Base-by-base conservation (phyloP, 2,329 filamentous ascomycete species). In the Botrytis fabae region DNA sequence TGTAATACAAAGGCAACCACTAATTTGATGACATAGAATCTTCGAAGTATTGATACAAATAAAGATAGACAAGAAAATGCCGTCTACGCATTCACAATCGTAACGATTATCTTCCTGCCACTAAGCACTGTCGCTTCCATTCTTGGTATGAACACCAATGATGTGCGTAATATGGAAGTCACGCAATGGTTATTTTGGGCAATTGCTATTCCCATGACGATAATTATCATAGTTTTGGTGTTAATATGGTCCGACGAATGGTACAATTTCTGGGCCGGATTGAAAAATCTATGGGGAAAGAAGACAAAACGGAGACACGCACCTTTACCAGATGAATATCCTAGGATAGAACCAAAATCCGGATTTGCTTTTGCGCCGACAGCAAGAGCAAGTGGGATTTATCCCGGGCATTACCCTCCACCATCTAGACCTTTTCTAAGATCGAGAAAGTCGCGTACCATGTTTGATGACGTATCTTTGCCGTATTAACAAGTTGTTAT, bases 81-180 rank as follows among this genome's bases (percentile, higher is more conserved):
- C 3, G 79, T 82, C 25, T 77, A 71, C 35, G 70, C 61, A 16
- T 81, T 82, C 74, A 82, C 81, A 6, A 80, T 81, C 35, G 79
- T 82, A 10, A 82, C 80, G 4, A 78, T 81, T 20, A 77, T 82
- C 9, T 82, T 82, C 61, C 74, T 82, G 14, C 81, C 80, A 12
- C 74, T 81, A 7, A 74, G 75, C 9, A 78, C 79, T 18, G 79
- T 81, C 9, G 78, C 80, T 1, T 77, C 75, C 32, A 78, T 81
- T 38, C 76, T 81, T 38, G 80, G 80, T 28, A 81, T 81, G 80
- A 82, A 82, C 64, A 80, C 78, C 10, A 76, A 73, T 22, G 80
- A 81, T 63, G 61, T 71, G n/a, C 75, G 80, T n/a, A 76, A 81
- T 25, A 80, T 79, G 77, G 72, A 76, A 5, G 69, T 74, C 20